Percentiles rank a stretch among this genome's conserved stretches.
phyloP scores from a whole-genome alignment of 2,329 filamentous ascomycete species.

The Malbranchea cinnamomea region DNA sequence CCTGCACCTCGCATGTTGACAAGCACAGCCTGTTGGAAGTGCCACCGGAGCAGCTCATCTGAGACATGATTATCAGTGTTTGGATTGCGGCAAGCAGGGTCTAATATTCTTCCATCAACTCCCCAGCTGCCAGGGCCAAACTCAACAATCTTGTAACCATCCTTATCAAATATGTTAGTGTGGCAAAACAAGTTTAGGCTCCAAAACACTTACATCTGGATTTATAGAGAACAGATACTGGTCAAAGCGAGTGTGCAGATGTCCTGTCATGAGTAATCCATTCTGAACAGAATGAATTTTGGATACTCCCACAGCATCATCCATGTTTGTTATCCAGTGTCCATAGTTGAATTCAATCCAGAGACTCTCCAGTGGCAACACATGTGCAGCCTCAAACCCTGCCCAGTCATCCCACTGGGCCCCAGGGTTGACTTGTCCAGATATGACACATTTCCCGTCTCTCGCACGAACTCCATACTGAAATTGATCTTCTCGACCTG shows the following conservation, averaged over 20 bases:
- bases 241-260: conserved; percentile 9
- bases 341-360: conserved; percentile 12
- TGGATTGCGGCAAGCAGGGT: conserved; percentile 9
- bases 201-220: conserved; percentile 9
- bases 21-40: conserved; percentile 13
- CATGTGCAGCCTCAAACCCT: conserved; percentile 13
- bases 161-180: conserved; percentile 8
- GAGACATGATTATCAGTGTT: conserved; percentile 7
- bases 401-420: conserved; percentile 6
- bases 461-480: conserved; percentile 11
- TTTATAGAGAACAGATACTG: conserved; percentile 10
- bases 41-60: conserved; percentile 13
- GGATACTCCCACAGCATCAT: conserved; percentile 5
- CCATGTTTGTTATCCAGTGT: conserved; percentile 11
- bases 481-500: conserved; percentile 9
- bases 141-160: conserved; percentile 9
- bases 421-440: conserved; percentile 8
- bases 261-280: conserved; percentile 7
- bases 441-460: conserved; percentile 13
- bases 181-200: neutral
- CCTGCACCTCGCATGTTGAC: conserved; percentile 15
- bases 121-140: conserved; percentile 6
- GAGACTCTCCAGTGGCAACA: conserved; percentile 13
- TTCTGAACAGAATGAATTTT: conserved; percentile 11
- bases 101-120: conserved; percentile 10